A percentile compares a stretch with the other conserved stretches of the same genome.
Conservation (phyloP, 202 grass and related monocot species). For the Panicum hallii region DNA sequence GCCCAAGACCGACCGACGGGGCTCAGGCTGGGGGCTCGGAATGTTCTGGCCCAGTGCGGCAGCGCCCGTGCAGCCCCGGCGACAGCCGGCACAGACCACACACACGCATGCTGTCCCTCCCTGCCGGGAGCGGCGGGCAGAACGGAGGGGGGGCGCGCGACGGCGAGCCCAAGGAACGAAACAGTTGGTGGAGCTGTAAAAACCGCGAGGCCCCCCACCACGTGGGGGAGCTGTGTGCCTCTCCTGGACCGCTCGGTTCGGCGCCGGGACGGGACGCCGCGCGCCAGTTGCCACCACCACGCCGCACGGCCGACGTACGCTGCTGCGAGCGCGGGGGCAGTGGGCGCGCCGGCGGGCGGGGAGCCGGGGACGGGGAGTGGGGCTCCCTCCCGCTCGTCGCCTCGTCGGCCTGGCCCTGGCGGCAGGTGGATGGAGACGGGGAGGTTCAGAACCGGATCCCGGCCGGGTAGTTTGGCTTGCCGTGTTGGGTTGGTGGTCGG, state of each 20-base stretch:
- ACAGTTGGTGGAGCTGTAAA: neutral
- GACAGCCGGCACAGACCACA: neutral
- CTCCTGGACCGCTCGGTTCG: neutral
- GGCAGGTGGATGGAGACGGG: neutral
- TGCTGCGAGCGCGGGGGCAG: constrained; percentile 39
- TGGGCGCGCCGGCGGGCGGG: neutral
- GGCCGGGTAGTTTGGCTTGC: neutral
- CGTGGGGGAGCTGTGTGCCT: neutral
- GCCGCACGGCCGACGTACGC: neutral
- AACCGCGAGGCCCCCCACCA: neutral
- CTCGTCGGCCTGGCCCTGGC: neutral
- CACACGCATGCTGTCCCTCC: neutral
- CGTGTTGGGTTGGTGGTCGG: neutral
- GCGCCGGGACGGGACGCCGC: no score
- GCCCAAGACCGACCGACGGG: no score
- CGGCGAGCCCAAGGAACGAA: neutral
- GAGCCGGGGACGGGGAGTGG: no score
- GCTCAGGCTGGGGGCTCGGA: neutral
- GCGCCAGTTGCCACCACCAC: neutral
- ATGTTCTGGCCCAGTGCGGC: neutral
- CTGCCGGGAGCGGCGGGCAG: neutral
- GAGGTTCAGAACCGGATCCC: no score
- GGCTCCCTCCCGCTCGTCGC: no score
- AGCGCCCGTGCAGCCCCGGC: neutral
- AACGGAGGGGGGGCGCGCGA: constrained; percentile 17